These are phyloP conservation scores for Paramecium caudatum DNA, from an alignment of 73 alveolate species.

Conservation along the genomic window DNA sequence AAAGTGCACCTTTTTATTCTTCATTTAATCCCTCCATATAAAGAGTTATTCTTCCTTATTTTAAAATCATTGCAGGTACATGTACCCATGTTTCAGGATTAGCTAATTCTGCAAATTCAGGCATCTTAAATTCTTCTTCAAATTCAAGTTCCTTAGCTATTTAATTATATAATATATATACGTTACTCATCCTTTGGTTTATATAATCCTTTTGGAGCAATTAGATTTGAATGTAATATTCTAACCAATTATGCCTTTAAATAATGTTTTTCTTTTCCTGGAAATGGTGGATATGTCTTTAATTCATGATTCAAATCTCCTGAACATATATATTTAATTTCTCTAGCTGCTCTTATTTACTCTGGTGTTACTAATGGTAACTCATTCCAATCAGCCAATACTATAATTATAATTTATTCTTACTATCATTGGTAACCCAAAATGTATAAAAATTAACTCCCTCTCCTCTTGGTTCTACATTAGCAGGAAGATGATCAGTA, in stretches of 20 bases:
- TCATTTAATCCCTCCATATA: constrained; percentile 82
- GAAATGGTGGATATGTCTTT: constrained; percentile 88
- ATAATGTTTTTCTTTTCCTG: constrained; percentile 95
- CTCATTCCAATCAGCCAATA: constrained; percentile 89
- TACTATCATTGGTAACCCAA: constrained; percentile 88
- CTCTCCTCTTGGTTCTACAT: constrained; percentile 82
- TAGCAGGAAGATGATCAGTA: constrained; percentile 85
- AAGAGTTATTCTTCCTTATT: constrained; percentile 83
- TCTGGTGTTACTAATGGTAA: constrained; percentile 88
- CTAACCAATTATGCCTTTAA: constrained; percentile 95
- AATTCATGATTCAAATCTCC: constrained; percentile 88
- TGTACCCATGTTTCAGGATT: constrained; percentile 89
- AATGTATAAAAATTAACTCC: constrained; percentile 86
- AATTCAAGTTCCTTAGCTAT: constrained; percentile 86
- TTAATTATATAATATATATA: not conserved
- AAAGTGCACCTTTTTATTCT: constrained; percentile 84
- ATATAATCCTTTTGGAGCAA: constrained; percentile 96
- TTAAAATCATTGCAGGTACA: constrained; percentile 80
- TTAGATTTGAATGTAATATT: constrained; percentile 89
- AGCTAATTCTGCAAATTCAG: constrained; percentile 88
- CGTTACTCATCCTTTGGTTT: constrained; percentile 87
- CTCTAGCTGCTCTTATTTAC: constrained; percentile 81
- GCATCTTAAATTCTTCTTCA: constrained; percentile 90
- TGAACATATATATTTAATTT: constrained; percentile 84
- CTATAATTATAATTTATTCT: not conserved